phyloP scores from a whole-genome alignment of 306 rosid species.

The Inga leiocalycina region DNA sequence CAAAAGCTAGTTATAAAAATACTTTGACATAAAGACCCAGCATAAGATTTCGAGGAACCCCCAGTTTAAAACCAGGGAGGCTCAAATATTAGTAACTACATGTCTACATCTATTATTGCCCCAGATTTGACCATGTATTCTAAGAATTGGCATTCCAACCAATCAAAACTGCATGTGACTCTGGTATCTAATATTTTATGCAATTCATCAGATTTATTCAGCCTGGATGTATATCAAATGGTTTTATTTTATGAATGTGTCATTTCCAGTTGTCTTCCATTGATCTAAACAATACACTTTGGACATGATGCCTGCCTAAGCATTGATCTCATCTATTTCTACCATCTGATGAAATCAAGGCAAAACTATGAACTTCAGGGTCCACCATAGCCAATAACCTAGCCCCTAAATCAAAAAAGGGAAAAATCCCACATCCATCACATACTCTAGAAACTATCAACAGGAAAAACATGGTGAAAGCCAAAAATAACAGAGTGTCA shows the following conservation, averaged over 20 bases:
- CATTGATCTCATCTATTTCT: not conserved
- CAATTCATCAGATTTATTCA: not conserved
- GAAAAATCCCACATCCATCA: conserved; percentile 9
- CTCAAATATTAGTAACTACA: not conserved
- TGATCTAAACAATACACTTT: not conserved
- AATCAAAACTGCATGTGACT: not conserved
- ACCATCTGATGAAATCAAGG: not conserved
- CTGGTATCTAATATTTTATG: not conserved
- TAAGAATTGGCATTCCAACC: not conserved
- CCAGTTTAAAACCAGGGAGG: no score
- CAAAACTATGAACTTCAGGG: not conserved
- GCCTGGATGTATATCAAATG: not conserved
- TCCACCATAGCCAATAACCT: not conserved
- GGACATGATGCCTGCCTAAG: not conserved
- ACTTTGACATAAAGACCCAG: no score
- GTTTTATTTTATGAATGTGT: not conserved
- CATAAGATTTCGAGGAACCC: no score
- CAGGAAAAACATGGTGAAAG: not conserved
- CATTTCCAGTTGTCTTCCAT: not conserved
- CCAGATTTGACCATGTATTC: not conserved
- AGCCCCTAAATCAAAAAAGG: not conserved
- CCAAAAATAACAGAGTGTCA: not conserved
- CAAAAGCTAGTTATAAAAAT: conserved; percentile 9
- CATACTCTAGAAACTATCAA: conserved; percentile 1
- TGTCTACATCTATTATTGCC: not conserved